These are phyloP conservation scores for Scleroderma bovista DNA, from an alignment of 768 basidiomycete genomes.

Conservation along the genomic window DNA sequence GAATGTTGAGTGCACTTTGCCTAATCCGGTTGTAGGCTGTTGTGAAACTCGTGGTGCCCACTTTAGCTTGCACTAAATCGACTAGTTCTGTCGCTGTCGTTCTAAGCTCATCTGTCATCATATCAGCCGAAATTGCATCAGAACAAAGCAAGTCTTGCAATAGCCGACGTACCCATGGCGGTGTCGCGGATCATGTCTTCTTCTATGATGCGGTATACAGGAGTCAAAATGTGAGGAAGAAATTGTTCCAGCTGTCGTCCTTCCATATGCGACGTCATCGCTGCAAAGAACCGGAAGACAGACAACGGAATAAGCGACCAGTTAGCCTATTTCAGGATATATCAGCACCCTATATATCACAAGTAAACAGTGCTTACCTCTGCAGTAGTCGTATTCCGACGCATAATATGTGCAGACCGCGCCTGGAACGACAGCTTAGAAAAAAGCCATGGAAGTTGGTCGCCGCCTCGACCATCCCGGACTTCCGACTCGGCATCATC, in stretches of 20 bases:
- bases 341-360: slow-evolving; percentile 1
- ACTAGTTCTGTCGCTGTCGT: slow-evolving; percentile 76
- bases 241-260: slow-evolving; percentile 53
- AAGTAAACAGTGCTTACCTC: slow-evolving; percentile 33
- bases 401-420: slow-evolving; percentile 65
- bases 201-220: slow-evolving; percentile 81
- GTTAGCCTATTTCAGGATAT: slow-evolving; percentile 44
- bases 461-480: slow-evolving; percentile 15
- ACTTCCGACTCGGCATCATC: slow-evolving; percentile 27
- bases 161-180: slow-evolving; percentile 59
- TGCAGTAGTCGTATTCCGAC: slow-evolving; percentile 47
- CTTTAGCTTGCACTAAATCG: slow-evolving; percentile 80
- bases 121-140: background rate
- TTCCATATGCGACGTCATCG: slow-evolving; percentile 75
- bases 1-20: slow-evolving; percentile 58
- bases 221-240: slow-evolving; percentile 79
- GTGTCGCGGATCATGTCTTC: slow-evolving; percentile 78
- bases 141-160: background rate
- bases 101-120: slow-evolving; percentile 69
- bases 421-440: slow-evolving; percentile 89
- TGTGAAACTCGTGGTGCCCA: slow-evolving; percentile 84
- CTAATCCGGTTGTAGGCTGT: slow-evolving; percentile 74
- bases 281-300: slow-evolving; percentile 89
- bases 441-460: slow-evolving; percentile 88
- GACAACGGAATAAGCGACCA: slow-evolving; percentile 83